Conservation (phyloP, 345 rosid species). For the Odontarrhena argentea region DNA sequence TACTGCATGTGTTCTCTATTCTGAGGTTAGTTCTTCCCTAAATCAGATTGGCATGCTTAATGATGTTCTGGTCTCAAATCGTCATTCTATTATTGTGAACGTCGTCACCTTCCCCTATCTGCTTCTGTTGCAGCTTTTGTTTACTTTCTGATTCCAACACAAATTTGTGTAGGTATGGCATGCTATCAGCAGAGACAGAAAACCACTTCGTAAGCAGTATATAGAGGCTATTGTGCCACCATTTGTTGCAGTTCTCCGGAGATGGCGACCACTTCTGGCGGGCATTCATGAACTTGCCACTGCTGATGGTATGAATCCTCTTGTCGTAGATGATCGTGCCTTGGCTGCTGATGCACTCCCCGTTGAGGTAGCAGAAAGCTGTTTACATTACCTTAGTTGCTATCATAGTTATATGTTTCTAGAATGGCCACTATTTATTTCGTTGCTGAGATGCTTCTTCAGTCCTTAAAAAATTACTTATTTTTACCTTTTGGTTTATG, state of each 20-base stretch:
- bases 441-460: conserved; percentile 24
- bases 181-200: conserved; percentile 85
- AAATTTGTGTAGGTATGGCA: conserved; percentile 79
- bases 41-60: conserved; percentile 31
- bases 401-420: conserved; percentile 22
- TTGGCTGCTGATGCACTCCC: conserved; percentile 94
- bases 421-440: conserved; percentile 29
- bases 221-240: conserved; percentile 95
- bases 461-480: conserved; percentile 12
- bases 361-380: conserved; percentile 62
- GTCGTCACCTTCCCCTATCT: conserved; percentile 26
- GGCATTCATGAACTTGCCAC: conserved; percentile 98
- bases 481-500: conserved; percentile 2
- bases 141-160: conserved; percentile 23
- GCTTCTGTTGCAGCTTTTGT: conserved; percentile 26
- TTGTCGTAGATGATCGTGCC: conserved; percentile 88
- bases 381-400: conserved; percentile 25
- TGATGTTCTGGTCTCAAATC: conserved; percentile 28
- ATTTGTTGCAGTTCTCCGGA: conserved; percentile 92
- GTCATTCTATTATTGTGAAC: conserved; percentile 30
- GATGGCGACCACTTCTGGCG: conserved; percentile 98
- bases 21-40: conserved; percentile 80
- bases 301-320: conserved; percentile 97
- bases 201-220: conserved; percentile 87
- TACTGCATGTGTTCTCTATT: conserved; percentile 92